A percentile compares a stretch with the other conserved stretches of the same genome.
Conservation (phyloP, 2,329 filamentous ascomycete genomes). For the Iodosphaeria phyllophila region DNA sequence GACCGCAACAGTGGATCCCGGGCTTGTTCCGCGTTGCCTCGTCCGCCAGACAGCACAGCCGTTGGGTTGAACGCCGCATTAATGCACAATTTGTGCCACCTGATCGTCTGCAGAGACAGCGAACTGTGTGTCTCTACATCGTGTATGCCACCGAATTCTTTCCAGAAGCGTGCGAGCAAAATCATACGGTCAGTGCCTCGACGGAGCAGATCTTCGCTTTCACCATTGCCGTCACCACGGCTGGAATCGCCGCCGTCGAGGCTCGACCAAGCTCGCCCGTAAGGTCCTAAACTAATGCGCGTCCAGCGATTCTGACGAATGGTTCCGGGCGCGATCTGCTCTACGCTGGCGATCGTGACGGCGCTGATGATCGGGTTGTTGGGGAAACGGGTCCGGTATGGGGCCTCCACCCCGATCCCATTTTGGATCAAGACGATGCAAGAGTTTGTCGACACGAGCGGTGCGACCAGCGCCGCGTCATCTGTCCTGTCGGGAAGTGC, state of each 20-base stretch:
- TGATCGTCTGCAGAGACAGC: conserved; percentile 46
- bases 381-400: conserved; percentile 44
- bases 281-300: conserved; percentile 49
- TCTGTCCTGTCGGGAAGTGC: conserved; percentile 45
- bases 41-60: conserved; percentile 45
- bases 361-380: conserved; percentile 41
- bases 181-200: conserved; percentile 23
- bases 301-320: conserved; percentile 60
- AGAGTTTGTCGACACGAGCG: conserved; percentile 33
- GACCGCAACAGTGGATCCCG: conserved; percentile 39
- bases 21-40: conserved; percentile 47
- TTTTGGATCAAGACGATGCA: conserved; percentile 53
- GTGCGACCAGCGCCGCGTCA: conserved; percentile 41
- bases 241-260: conserved; percentile 26
- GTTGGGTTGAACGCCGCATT: conserved; percentile 61
- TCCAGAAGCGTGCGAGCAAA: conserved; percentile 33
- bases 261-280: too few relatives aligned
- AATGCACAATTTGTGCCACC: conserved; percentile 64
- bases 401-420: conserved; percentile 50
- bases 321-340: conserved; percentile 41
- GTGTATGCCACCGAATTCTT: conserved; percentile 36
- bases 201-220: conserved; percentile 11
- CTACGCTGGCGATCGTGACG: conserved; percentile 51
- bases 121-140: conserved; percentile 48
- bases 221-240: conserved; percentile 5